These are phyloP conservation scores for Syzygium malaccense DNA, from an alignment of 441 rosid genomes.

Conservation along the genomic window DNA sequence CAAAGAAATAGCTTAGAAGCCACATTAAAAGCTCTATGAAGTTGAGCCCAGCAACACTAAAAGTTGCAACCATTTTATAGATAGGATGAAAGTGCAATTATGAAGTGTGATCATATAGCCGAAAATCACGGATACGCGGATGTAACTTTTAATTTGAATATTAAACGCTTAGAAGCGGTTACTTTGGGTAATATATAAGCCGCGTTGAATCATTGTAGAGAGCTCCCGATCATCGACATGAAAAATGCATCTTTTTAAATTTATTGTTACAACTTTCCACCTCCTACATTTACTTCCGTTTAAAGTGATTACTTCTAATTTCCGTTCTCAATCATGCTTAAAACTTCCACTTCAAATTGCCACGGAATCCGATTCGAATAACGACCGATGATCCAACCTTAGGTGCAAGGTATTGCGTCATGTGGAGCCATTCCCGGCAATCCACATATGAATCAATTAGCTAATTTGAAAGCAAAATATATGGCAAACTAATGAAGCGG, in stretches of 20 bases:
- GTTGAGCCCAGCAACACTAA: not conserved
- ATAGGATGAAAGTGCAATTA: not conserved
- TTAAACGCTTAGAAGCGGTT: fast-evolving
- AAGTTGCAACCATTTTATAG: not conserved
- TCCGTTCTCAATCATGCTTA: not conserved
- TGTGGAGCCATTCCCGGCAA: not conserved
- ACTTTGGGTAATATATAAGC: not conserved
- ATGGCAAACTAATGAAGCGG: fast-evolving
- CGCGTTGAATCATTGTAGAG: not conserved
- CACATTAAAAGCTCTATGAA: not conserved
- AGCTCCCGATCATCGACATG: not conserved
- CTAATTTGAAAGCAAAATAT: not conserved
- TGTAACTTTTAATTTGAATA: not conserved
- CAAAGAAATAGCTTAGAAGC: not conserved
- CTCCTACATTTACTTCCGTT: fast-evolving
- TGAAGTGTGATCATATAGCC: not conserved
- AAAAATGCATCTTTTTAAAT: not conserved
- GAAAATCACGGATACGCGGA: fast-evolving
- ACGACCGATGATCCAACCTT: fast-evolving
- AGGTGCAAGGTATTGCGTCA: fast-evolving
- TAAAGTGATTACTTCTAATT: not conserved
- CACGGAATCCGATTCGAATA: fast-evolving
- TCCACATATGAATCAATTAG: fast-evolving
- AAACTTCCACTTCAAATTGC: fast-evolving
- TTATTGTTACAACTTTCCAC: not conserved